These are phyloP conservation scores for Alternaria brassicae DNA, from an alignment of 2,329 filamentous ascomycete species.

Conservation along the genomic window DNA sequence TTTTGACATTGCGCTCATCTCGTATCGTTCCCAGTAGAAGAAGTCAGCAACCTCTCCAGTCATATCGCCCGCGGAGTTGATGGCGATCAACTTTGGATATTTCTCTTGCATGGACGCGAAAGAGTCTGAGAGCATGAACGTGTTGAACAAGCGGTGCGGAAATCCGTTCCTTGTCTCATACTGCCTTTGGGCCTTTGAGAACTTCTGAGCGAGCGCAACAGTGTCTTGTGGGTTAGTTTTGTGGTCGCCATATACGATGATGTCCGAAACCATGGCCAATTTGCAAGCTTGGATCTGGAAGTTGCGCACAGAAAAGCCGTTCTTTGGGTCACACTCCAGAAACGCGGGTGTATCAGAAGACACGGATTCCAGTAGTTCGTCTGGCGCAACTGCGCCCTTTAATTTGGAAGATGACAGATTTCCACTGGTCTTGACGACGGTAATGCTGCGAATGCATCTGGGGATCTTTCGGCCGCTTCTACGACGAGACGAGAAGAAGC, in stretches of 20 bases:
- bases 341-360: slow-evolving; percentile 67
- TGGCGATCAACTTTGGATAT: slow-evolving; percentile 73
- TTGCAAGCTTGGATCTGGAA: slow-evolving; percentile 97
- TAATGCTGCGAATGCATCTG: slow-evolving; percentile 78
- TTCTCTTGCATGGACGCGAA: slow-evolving; percentile 67
- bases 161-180: slow-evolving; percentile 70
- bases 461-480: slow-evolving; percentile 74
- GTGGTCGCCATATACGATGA: slow-evolving; percentile 88
- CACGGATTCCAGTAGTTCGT: slow-evolving; percentile 72
- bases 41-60: slow-evolving; percentile 87
- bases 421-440: slow-evolving; percentile 87
- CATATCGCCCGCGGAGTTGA: slow-evolving; percentile 73
- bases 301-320: slow-evolving; percentile 94
- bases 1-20: slow-evolving; percentile 94
- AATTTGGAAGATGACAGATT: slow-evolving; percentile 76
- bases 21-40: slow-evolving; percentile 82
- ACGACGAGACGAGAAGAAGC: slow-evolving; percentile 84
- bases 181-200: slow-evolving; percentile 77
- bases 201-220: slow-evolving; percentile 66
- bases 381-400: slow-evolving; percentile 84
- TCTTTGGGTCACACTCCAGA: slow-evolving; percentile 80
- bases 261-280: slow-evolving; percentile 84
- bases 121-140: slow-evolving; percentile 70
- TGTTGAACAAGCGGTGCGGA: slow-evolving; percentile 74
- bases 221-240: slow-evolving; percentile 67